Base-by-base conservation (phyloP, 805 yeast species). In the Pichia cabralensis region DNA sequence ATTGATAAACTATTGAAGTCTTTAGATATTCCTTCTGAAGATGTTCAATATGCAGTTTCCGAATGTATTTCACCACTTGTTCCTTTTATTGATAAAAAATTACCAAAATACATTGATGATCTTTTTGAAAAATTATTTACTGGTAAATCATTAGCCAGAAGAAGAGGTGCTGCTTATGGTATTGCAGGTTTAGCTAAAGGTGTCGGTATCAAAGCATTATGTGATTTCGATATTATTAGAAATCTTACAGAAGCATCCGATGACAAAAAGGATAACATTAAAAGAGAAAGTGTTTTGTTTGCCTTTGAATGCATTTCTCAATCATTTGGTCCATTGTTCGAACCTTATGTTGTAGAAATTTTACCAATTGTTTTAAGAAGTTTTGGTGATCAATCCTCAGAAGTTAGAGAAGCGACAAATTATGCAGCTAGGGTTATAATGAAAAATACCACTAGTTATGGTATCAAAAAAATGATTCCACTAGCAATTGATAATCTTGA, bases 91-190 rank as follows among this genome's bases (percentile, higher is more conserved):
- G 66, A 60, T 25, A 50, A 66, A 2, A 62, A 65, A 12, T 66
- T 79, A 20, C 69, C 67, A 19, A 55, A 58, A 1, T 74, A 80
- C 44, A 59, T 83, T 38, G 80, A 77, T 24, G 45, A 49, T 4
- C 61, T 86, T 32, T 69, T 82, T 49, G 71, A 62, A 6, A 74
- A 70, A 44, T 61, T 88, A 18, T 74, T 82, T 50, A 53, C 58
- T 8, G 75, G 74, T 3, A 60, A 61, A 22, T 45, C 60, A 2
- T 49, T 63, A 25, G 69, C 71, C 1, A 63, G 66, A n/a, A 70
- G 95, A 52, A 71, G 89, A 44, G 99, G 97, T 50, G 89, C 96
- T 2, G 97, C 97, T 1, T 86, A 83, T 61, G 98, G 97, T 56
- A 70, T 92, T 47, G 82, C 97, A 16, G 99, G 99, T 43, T 59